A percentile compares a stretch with the other conserved stretches of the same genome.
Conservation (phyloP, 345 rosid genomes). For the Corymbia maculata region DNA sequence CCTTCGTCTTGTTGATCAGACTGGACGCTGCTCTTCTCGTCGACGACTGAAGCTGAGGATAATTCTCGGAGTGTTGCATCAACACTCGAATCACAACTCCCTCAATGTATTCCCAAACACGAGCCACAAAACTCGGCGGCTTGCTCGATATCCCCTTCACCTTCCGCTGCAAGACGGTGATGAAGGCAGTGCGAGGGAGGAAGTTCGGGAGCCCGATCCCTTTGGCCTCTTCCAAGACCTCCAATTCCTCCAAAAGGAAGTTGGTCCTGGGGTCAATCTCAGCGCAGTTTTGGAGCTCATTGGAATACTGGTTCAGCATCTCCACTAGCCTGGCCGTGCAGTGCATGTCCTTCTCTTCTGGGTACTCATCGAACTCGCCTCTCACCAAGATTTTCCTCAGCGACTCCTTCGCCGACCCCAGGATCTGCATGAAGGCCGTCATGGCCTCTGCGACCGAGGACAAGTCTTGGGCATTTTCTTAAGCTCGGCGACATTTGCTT, state of each 20-base stretch:
- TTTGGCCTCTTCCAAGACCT: constrained; percentile 8
- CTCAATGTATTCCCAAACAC: constrained; percentile 14
- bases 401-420: constrained; percentile 26
- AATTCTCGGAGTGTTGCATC: background rate
- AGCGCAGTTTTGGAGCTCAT: background rate
- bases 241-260: constrained; percentile 13
- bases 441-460: constrained; percentile 18
- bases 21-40: constrained; percentile 6
- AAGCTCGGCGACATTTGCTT: background rate
- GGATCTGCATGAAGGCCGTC: constrained; percentile 20
- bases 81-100: constrained; percentile 1
- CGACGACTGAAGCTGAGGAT: constrained; percentile 3
- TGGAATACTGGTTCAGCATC: constrained; percentile 1
- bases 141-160: constrained; percentile 2
- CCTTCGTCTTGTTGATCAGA: constrained; percentile 11
- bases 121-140: background rate
- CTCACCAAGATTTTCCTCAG: constrained; percentile 20
- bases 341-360: constrained; percentile 15
- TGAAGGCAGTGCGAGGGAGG: constrained; percentile 11
- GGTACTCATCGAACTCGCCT: constrained; percentile 34
- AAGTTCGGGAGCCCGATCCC: constrained; percentile 19
- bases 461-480: constrained; percentile 12
- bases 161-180: background rate
- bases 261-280: background rate
- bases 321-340: constrained; percentile 14